Evolutionary conservation across 2,329 filamentous ascomycete species (phyloP), one percentile per base, ranked within the genome.

Genomic region (Sclerotinia nivalis): DNA sequence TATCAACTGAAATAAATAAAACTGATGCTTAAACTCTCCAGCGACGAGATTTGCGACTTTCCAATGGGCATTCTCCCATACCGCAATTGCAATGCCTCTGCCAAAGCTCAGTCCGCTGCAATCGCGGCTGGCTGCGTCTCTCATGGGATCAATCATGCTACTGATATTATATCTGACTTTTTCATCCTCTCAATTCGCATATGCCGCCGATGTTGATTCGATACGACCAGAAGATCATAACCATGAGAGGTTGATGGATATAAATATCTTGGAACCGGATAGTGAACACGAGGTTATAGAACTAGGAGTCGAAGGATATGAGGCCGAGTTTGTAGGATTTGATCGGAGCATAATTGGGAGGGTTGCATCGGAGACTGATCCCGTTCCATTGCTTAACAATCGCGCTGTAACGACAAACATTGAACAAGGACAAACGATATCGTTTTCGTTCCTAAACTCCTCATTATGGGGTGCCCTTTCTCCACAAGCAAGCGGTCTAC

Each of bases 41-140:
- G 18, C 49, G 18, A 47, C 20, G 47, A 52, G 25, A 47, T 50
- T 52, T 9, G 31, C 37, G 58, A 69, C 59, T 55, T 50, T 65
- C 58, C 67, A 52, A 69, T 69, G 67, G 58, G 59, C 58, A 69
- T 69, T 52, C 37, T 56, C 40, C 59, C 22, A 47, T 55, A 69
- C 67, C 47, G 59, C 43, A 31, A 61, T 62, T 50, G 67, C 49
- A 69, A 79, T 79, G 78, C 77, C 75, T 71, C 74, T 79, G 70
- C 77, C 78, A 59, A 79, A 89, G 80, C 85, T 90, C 79, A 89
- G 86, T 79, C 88, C 86, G 76, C 82, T 92, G 74, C 91, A 92
- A 82, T 90, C 89, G 81, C 89, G 91, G 78, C 86, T 93, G 77
- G 86, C 87, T 77, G 88, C 89, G 76, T 91, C 89, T 70, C 78